Conservation (phyloP, 1,284 basidiomycete genomes). For the Fistulinella cinereoalba region DNA sequence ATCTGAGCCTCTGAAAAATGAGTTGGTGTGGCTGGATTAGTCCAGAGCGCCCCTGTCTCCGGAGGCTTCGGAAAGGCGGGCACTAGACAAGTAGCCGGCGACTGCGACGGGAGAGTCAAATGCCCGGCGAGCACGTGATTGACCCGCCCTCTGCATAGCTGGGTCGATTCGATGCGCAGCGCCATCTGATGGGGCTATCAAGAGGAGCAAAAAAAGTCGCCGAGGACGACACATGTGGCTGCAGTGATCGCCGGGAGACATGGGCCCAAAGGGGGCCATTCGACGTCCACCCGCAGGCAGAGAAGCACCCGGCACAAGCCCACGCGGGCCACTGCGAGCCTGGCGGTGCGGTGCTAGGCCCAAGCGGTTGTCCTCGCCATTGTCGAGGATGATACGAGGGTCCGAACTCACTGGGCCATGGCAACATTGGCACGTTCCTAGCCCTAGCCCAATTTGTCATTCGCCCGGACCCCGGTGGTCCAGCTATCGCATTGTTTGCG, state of each 20-base stretch:
- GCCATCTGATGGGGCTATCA: neutral
- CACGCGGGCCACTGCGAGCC: too few species aligned
- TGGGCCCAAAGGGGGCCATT: neutral
- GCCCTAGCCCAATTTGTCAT: constrained; percentile 23
- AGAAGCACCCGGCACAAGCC: too few species aligned
- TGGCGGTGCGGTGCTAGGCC: too few species aligned
- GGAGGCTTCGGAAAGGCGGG: too few species aligned
- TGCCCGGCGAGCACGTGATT: neutral
- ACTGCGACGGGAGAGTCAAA: neutral
- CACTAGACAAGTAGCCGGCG: neutral
- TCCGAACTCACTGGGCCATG: too few species aligned
- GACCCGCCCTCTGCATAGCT: too few species aligned
- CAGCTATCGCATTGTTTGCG: constrained; percentile 15
- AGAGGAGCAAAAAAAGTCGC: neutral
- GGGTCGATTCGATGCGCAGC: too few species aligned
- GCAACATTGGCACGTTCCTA: constrained; percentile 11
- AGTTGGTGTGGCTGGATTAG: constrained; percentile 8
- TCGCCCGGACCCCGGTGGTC: neutral
- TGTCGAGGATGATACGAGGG: too few species aligned
- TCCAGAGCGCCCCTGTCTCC: constrained; percentile 19
- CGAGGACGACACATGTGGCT: neutral
- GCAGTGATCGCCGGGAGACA: neutral
- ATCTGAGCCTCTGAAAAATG: constrained; percentile 38
- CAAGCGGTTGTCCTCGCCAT: too few species aligned
- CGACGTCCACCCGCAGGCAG: too few species aligned